Conservation (phyloP, 2,329 filamentous ascomycete species). For the Aspergillus intermedius region DNA sequence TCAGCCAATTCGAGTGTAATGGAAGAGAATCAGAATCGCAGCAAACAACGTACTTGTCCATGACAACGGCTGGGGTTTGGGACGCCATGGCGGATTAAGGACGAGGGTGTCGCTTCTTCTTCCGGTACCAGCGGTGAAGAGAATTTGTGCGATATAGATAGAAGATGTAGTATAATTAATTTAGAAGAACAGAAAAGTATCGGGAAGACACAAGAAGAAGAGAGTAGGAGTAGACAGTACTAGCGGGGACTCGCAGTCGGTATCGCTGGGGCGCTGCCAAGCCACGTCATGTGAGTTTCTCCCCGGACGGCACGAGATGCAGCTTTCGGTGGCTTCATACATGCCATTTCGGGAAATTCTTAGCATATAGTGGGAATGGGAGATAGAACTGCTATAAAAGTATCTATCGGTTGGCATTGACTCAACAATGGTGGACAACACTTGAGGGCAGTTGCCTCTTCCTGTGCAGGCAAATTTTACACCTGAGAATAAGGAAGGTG, state of each 20-base stretch:
- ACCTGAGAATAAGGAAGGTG: background rate
- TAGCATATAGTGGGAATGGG: too few relatives aligned
- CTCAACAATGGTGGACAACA: too few relatives aligned
- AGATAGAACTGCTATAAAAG: too few relatives aligned
- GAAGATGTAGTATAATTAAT: background rate
- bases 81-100: constrained; percentile 64
- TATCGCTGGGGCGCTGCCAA: constrained; percentile 3
- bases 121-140: background rate
- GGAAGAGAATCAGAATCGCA: constrained; percentile 6
- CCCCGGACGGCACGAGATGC: background rate
- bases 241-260: constrained; percentile 1
- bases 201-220: background rate
- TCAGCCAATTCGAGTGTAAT: constrained; percentile 7
- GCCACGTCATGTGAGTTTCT: constrained; percentile 10
- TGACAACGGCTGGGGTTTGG: constrained; percentile 99
- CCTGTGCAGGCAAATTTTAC: too few relatives aligned
- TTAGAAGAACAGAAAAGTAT: too few relatives aligned
- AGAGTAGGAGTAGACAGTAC: constrained; percentile 5
- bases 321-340: background rate
- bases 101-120: background rate
- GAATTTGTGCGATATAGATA: background rate
- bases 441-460: too few relatives aligned
- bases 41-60: constrained; percentile 86
- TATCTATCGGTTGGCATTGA: too few relatives aligned
- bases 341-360: background rate